Percentiles rank a stretch among this genome's conserved stretches.
Evolutionary conservation across 306 rosid species (phyloP).

Genomic region (Lotus japonicus): DNA sequence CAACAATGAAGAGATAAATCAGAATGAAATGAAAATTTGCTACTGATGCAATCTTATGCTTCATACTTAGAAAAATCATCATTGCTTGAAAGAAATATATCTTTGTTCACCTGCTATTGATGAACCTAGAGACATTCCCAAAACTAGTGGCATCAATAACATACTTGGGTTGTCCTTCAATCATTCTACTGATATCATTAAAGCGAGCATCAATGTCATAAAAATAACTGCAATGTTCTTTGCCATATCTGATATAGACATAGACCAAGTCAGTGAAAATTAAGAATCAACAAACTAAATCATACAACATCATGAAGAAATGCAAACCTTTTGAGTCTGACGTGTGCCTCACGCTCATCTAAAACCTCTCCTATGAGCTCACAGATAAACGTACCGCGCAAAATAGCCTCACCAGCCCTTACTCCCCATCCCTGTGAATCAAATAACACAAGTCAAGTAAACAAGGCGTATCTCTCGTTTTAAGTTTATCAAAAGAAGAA

Average conservation of each 20-base stretch:
- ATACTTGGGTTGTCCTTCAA: conserved; percentile 48
- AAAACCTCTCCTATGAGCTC: conserved; percentile 84
- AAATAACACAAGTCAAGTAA: neutral
- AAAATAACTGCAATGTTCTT: conserved; percentile 48
- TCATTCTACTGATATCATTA: conserved; percentile 68
- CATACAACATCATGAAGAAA: conserved; percentile 14
- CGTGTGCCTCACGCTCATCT: conserved; percentile 53
- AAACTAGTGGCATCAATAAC: conserved; percentile 61
- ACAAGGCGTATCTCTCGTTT: neutral
- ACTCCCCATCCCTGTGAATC: conserved; percentile 78
- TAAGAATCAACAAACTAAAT: neutral
- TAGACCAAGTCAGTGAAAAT: conserved; percentile 3
- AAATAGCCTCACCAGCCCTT: conserved; percentile 74
- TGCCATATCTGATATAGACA: conserved; percentile 42
- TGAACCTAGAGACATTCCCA: conserved; percentile 84
- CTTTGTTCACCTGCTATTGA: conserved; percentile 63
- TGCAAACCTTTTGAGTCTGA: conserved; percentile 54
- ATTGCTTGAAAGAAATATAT: neutral
- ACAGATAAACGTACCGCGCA: conserved; percentile 75
- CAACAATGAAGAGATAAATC: neutral
- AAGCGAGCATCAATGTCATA: conserved; percentile 49
- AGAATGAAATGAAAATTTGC: neutral
- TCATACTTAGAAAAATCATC: neutral
- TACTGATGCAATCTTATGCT: neutral
- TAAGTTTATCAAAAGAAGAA: conserved; percentile 1